phyloP scores from a whole-genome alignment of 805 yeast genomes.

The Priceomyces carsonii region DNA sequence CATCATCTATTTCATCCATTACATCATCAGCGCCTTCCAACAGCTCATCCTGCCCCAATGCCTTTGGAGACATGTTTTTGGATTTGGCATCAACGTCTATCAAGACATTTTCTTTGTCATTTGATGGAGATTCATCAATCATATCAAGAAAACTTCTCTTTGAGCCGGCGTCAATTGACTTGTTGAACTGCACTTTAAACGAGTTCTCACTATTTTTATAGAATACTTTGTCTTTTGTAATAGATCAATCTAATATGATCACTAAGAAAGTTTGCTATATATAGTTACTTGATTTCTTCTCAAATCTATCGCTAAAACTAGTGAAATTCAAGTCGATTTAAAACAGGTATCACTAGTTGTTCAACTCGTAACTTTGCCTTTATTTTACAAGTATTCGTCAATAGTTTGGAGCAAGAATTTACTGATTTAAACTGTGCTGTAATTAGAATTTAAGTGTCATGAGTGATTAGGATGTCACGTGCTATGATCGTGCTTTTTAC shows the following conservation, averaged over 20 bases:
- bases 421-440: too few species aligned
- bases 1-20: conserved; percentile 14
- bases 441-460: too few species aligned
- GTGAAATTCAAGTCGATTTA: too few species aligned
- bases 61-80: conserved; percentile 4
- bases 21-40: conserved; percentile 10
- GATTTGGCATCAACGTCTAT: conserved; percentile 10
- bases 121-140: conserved; percentile 11
- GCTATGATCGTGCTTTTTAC: too few species aligned
- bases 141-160: conserved; percentile 11
- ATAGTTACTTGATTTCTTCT: background rate
- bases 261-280: conserved; percentile 1
- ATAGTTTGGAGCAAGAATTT: too few species aligned
- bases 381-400: too few species aligned
- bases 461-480: too few species aligned
- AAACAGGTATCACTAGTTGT: too few species aligned
- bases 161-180: conserved; percentile 8
- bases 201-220: background rate
- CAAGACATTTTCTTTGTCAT: conserved; percentile 12
- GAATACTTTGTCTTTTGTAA: background rate
- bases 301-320: background rate
- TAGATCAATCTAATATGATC: conserved; percentile 2
- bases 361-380: too few species aligned
- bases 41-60: conserved; percentile 5
- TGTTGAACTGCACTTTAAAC: conserved; percentile 3